Evolutionary conservation across 1,284 basidiomycete genomes (phyloP).

Genomic region (Agaricales sp.): DNA sequence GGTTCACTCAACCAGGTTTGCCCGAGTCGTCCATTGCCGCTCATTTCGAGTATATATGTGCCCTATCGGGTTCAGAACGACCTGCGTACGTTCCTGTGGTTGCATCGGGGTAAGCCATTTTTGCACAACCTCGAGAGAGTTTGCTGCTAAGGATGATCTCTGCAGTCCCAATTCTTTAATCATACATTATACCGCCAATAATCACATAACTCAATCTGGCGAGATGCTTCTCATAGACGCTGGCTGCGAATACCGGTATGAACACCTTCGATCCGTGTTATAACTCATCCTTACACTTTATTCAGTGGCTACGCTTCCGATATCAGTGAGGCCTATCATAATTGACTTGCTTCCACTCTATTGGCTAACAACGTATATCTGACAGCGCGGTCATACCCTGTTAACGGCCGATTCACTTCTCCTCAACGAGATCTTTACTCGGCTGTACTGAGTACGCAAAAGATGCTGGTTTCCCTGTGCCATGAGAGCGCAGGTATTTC

Average conservation of each 20-base stretch:
- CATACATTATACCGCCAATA: constrained; percentile 89
- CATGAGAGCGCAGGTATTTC: constrained; percentile 43
- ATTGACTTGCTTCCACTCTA: constrained; percentile 4
- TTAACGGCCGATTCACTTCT: constrained; percentile 67
- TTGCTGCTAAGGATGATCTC: too few species aligned
- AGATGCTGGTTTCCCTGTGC: constrained; percentile 55
- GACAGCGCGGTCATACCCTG: constrained; percentile 83
- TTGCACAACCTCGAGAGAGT: too few species aligned
- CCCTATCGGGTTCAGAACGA: constrained; percentile 69
- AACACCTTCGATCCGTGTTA: constrained; percentile 7
- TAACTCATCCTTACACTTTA: constrained; percentile 7
- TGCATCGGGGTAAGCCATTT: constrained; percentile 68
- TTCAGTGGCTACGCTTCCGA: constrained; percentile 88
- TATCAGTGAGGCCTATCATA: constrained; percentile 55
- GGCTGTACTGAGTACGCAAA: constrained; percentile 72
- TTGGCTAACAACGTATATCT: constrained; percentile 8
- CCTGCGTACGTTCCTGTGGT: constrained; percentile 93
- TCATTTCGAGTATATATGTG: constrained; percentile 83
- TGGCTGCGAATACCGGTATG: constrained; percentile 81
- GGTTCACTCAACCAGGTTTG: constrained; percentile 60
- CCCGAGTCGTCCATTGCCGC: constrained; percentile 73
- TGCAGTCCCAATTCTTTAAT: constrained; percentile 73
- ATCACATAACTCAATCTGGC: constrained; percentile 60
- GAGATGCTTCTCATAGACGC: constrained; percentile 87
- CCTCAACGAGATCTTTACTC: constrained; percentile 86